These are phyloP conservation scores for Mucor lusitanicus DNA, from an alignment of 371 early-diverging fungal genomes.

Conservation along the genomic window DNA sequence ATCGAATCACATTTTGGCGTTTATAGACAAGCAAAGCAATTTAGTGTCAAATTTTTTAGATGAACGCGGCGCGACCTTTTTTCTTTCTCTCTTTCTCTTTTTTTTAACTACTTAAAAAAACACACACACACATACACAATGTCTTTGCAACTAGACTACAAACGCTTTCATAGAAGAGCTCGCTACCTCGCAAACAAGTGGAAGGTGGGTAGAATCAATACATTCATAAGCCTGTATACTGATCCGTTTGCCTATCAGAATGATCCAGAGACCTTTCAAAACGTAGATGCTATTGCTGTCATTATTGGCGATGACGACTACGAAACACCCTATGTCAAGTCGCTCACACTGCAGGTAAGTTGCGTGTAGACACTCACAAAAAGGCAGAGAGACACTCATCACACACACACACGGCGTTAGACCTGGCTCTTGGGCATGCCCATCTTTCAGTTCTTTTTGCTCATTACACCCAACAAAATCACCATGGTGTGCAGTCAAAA, in stretches of 20 bases:
- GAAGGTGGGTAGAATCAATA: constrained; percentile 46
- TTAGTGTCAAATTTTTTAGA: neutral
- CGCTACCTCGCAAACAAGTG: constrained; percentile 53
- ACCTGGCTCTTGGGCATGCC: constrained; percentile 96
- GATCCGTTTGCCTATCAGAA: constrained; percentile 3
- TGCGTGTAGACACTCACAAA: too few relatives aligned
- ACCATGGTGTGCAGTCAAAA: constrained; percentile 81
- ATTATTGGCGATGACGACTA: constrained; percentile 67
- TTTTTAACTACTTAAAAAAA: neutral
- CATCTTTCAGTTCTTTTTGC: constrained; percentile 84
- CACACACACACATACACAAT: too few relatives aligned
- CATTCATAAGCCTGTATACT: constrained; percentile 9
- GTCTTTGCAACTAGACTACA: constrained; percentile 55
- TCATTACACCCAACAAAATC: constrained; percentile 77
- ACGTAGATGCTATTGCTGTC: constrained; percentile 63
- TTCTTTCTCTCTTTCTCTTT: neutral
- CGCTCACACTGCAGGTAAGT: constrained; percentile 63
- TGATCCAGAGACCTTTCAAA: constrained; percentile 51
- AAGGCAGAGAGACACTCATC: neutral
- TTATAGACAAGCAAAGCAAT: too few relatives aligned
- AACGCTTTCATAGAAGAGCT: constrained; percentile 65
- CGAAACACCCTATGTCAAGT: constrained; percentile 70
- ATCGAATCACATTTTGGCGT: neutral
- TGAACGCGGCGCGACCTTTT: neutral
- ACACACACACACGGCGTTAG: constrained; percentile 59